Evolutionary conservation across 345 rosid species (phyloP).

Genomic region (Jatropha curcas): DNA sequence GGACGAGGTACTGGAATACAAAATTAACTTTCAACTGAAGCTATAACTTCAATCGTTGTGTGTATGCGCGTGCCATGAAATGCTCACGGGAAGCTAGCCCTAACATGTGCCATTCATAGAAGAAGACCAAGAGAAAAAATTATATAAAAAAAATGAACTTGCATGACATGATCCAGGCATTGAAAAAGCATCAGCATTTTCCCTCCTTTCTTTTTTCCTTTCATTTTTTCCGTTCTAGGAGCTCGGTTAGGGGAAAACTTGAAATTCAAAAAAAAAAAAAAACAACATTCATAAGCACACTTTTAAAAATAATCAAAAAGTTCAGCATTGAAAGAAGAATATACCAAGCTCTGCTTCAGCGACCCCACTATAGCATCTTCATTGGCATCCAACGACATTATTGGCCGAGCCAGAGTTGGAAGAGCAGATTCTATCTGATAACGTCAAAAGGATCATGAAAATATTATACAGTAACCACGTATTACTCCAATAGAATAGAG

Average conservation of each 20-base stretch:
- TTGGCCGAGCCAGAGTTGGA: slow-evolving; percentile 88
- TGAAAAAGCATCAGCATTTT: background rate
- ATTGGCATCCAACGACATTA: slow-evolving; percentile 93
- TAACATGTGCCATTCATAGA: background rate
- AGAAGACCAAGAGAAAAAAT: background rate
- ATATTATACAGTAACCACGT: slow-evolving; percentile 2
- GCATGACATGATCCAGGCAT: background rate
- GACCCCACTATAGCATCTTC: slow-evolving; percentile 95
- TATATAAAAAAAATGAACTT: background rate
- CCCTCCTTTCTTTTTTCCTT: background rate
- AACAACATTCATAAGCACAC: background rate
- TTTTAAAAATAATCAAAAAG: background rate
- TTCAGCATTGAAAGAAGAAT: slow-evolving; percentile 15
- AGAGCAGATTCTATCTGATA: slow-evolving; percentile 88
- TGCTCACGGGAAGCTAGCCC: background rate
- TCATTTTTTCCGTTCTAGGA: background rate
- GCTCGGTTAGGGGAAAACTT: background rate
- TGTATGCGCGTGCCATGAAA: background rate
- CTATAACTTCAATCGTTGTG: background rate
- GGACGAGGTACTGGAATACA: background rate
- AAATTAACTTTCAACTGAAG: background rate
- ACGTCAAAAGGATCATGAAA: slow-evolving; percentile 21
- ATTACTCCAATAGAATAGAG: slow-evolving; percentile 12
- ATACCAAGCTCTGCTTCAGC: slow-evolving; percentile 93
- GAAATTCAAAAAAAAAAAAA: background rate